Evolutionary conservation across 129 eudicot genomes (phyloP), one percentile per base, ranked within the genome.

Genomic region (Flaveria robusta): DNA sequence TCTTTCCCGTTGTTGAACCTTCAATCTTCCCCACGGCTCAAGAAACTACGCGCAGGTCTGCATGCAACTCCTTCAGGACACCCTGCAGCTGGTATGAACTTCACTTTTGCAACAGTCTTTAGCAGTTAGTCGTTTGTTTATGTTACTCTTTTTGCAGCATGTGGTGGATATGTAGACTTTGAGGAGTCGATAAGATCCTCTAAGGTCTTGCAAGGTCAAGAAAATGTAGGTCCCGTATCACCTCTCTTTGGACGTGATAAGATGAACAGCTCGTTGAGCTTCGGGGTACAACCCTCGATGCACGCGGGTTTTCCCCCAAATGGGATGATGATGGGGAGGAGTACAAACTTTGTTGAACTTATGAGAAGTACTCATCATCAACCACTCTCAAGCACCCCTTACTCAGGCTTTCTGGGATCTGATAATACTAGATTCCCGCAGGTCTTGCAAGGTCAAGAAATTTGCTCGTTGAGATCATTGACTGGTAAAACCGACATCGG

Each of bases 401-500:
- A 83, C 84, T 82, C 86, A 15, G 97, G 92, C 88, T 87, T 85
- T 84, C 74, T 80, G 96, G 98, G 85, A 88, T 85, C 97, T 47
- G 85, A 83, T 22, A 85, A 72, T 74, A 45, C 79, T 58, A 72
- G 87, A 82, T 85, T 90, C 82, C 95, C 98, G 74, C 91, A 83
- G 98, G 98, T 90, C 98, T 93, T 93, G 98, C 98, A 93, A 93
- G 98, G 98, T 93, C 98, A 93, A 93, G 98, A 93, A 93, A 90
- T 93, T 78, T 93, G 92, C 87, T 84, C 98, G 2, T 71, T 93
- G 86, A 90, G 87, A 79, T 83, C 90, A 43, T 66, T 82, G 54
- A 80, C 86, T 8, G 83, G 85, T 68, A 92, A 85, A 83, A 39
- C 78, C 56, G 81, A 80, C 71, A 66, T 70, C 18, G 78, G 86